Conservation (phyloP, 2,329 filamentous ascomycete genomes). For the Sporothrix brunneoviolacea region DNA sequence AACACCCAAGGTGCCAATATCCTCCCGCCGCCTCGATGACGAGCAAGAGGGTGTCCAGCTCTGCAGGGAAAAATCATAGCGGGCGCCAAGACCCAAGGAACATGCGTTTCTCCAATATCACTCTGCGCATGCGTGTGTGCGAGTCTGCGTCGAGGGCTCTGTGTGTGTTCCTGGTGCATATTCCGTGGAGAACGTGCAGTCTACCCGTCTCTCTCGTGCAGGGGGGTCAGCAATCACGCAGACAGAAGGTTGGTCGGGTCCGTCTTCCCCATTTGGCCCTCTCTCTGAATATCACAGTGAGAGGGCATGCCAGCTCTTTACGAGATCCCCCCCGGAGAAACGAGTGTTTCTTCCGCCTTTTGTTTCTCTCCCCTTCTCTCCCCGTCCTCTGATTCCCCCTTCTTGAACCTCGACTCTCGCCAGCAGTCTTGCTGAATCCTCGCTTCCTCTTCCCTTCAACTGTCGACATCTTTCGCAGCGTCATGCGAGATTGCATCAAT, state of each 20-base stretch:
- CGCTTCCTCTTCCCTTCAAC: no score
- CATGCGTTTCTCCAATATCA: constrained; percentile 9
- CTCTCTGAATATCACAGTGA: not conserved
- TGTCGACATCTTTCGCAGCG: no score
- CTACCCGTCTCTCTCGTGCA: constrained; percentile 4
- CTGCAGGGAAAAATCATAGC: not conserved
- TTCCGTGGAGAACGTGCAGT: constrained; percentile 2
- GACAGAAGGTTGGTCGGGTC: not conserved
- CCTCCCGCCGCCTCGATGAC: not conserved
- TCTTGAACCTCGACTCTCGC: not conserved
- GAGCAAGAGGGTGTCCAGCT: not conserved
- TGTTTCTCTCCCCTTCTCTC: not conserved
- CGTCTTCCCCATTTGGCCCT: not conserved
- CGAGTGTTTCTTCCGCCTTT: not conserved
- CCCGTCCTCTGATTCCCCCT: not conserved
- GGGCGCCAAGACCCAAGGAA: constrained; percentile 7
- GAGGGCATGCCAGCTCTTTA: not conserved
- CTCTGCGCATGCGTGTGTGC: constrained; percentile 7
- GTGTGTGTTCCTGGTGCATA: constrained; percentile 3
- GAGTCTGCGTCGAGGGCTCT: not conserved
- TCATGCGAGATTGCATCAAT: no score
- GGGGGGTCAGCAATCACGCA: no score
- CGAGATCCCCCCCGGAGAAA: no score
- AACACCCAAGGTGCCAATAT: not conserved
- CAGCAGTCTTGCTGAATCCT: no score